phyloP scores from a whole-genome alignment of 768 basidiomycete genomes.

The Lactarius psammicola region DNA sequence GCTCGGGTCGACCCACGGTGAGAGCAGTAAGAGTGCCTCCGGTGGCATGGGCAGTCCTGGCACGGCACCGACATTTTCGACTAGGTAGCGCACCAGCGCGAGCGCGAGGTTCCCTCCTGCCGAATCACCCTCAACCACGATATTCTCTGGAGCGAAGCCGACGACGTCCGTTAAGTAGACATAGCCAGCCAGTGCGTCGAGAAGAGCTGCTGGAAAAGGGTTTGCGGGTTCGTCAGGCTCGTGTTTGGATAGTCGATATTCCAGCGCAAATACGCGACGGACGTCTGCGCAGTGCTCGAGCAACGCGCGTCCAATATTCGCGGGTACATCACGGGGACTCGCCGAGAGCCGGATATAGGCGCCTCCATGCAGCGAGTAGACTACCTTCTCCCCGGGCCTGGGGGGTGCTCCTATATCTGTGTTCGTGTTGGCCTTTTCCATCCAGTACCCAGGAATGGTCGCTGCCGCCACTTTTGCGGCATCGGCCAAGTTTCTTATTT shows the following conservation, averaged over 20 bases:
- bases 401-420: constrained; percentile 37
- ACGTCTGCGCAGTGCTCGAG: constrained; percentile 36
- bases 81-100: constrained; percentile 60
- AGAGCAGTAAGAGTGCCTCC: constrained; percentile 17
- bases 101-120: constrained; percentile 74
- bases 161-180: constrained; percentile 59
- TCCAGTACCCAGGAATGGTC: constrained; percentile 27
- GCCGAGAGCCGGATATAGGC: constrained; percentile 55
- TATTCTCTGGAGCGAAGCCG: constrained; percentile 56
- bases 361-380: constrained; percentile 66
- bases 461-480: constrained; percentile 14
- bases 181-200: constrained; percentile 76
- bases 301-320: constrained; percentile 43
- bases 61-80: constrained; percentile 27
- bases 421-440: constrained; percentile 16
- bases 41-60: constrained; percentile 11
- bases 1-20: constrained; percentile 19
- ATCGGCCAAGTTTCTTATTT: constrained; percentile 20
- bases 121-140: constrained; percentile 72
- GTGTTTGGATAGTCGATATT: constrained; percentile 65
- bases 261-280: constrained; percentile 57
- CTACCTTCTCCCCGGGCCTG: constrained; percentile 51
- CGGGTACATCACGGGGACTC: constrained; percentile 46
- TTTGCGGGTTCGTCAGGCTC: constrained; percentile 43
- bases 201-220: constrained; percentile 72